A percentile compares a stretch with the other conserved stretches of the same genome.
Evolutionary conservation across 768 basidiomycete genomes (phyloP).

Genomic region (Naganishia friedmannii): DNA sequence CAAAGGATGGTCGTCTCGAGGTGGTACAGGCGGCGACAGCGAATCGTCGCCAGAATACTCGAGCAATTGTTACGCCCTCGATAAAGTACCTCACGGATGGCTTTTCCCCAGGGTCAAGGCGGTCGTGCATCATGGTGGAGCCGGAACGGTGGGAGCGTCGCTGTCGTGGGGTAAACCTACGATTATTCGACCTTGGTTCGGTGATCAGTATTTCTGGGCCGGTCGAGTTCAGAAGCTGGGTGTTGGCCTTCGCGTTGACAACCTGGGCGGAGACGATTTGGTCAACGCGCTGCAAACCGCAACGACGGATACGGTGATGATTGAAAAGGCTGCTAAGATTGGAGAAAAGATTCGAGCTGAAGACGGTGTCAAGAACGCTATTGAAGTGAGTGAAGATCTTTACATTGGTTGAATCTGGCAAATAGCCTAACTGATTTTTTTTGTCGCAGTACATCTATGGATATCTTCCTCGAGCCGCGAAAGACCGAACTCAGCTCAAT

Average conservation of each 20-base stretch:
- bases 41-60: constrained; percentile 58
- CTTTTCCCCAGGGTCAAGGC: constrained; percentile 58
- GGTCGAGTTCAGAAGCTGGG: constrained; percentile 64
- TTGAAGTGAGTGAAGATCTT: constrained; percentile 7
- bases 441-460: constrained; percentile 26
- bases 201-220: constrained; percentile 54
- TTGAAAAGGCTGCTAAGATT: constrained; percentile 60
- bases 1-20: constrained; percentile 66
- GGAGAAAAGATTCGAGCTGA: constrained; percentile 56
- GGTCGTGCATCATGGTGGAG: constrained; percentile 67
- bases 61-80: constrained; percentile 53
- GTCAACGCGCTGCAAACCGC: constrained; percentile 61
- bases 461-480: constrained; percentile 27
- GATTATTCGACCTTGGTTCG: constrained; percentile 69
- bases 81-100: constrained; percentile 65
- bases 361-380: constrained; percentile 28
- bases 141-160: constrained; percentile 69
- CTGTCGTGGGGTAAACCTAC: constrained; percentile 65
- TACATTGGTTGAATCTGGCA: neutral
- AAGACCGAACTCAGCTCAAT: constrained; percentile 27
- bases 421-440: neutral
- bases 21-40: constrained; percentile 52
- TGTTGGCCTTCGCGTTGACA: constrained; percentile 60
- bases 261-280: constrained; percentile 57
- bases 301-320: constrained; percentile 62